Percentiles rank a stretch among this genome's conserved stretches.
Conservation (phyloP, 2,329 filamentous ascomycete genomes). For the Ceratocystis destructans region DNA sequence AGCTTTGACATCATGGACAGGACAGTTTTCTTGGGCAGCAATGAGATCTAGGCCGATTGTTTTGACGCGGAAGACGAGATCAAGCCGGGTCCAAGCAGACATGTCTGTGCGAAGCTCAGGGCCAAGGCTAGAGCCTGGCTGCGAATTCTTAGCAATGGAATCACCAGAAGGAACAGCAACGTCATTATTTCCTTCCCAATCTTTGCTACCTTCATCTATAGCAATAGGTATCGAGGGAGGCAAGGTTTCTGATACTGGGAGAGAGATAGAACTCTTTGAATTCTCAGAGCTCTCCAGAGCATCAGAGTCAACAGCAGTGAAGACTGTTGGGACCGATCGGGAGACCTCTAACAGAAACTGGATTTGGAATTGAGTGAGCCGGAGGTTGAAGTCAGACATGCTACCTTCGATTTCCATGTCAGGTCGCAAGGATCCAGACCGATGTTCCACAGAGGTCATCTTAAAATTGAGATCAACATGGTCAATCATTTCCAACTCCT, state of each 20-base stretch:
- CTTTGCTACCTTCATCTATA: neutral
- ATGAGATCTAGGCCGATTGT: conserved; percentile 82
- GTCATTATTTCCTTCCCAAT: conserved; percentile 2
- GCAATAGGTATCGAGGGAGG: conserved; percentile 23
- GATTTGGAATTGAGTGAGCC: conserved; percentile 79
- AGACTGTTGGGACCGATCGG: conserved; percentile 74
- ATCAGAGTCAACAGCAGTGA: conserved; percentile 34
- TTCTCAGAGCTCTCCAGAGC: neutral
- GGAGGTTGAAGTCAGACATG: conserved; percentile 86
- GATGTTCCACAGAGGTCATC: conserved; percentile 83
- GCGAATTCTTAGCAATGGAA: conserved; percentile 24
- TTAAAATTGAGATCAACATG: conserved; percentile 90
- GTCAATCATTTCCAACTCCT: conserved; percentile 92
- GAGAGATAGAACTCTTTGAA: neutral
- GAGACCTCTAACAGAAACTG: conserved; percentile 81
- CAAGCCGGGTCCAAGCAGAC: conserved; percentile 81
- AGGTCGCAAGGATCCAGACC: conserved; percentile 59
- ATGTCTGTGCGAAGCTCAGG: conserved; percentile 58
- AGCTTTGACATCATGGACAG: conserved; percentile 62
- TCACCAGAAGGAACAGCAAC: conserved; percentile 2
- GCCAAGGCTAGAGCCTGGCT: conserved; percentile 28
- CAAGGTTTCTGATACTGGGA: conserved; percentile 15
- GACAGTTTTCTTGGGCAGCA: conserved; percentile 57
- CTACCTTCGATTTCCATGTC: conserved; percentile 83
- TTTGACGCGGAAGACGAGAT: conserved; percentile 78